Base-by-base conservation (phyloP, 805 yeast genomes). In the Hanseniaspora meyeri region DNA sequence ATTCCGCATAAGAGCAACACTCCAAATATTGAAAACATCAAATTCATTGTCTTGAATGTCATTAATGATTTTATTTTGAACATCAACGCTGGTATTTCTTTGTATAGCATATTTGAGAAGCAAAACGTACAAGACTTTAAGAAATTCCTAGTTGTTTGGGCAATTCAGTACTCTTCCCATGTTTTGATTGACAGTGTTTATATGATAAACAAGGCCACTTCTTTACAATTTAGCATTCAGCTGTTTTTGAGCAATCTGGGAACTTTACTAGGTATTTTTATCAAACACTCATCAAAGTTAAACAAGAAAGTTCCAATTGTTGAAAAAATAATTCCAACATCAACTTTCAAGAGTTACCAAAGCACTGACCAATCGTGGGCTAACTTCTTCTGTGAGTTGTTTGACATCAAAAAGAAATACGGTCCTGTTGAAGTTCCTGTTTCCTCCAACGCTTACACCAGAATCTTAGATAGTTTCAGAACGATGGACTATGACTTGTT, bases 141-240 rank as follows among this genome's bases (percentile, higher is more conserved):
- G 16, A 46, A 46, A 10, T 53, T 53, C 43, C 29, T 53, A 14
- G 16, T 47, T 8, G 43, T 46, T 20, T 53, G 57, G 57, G 31
- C 57, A 7, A 39, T 53, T 19, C 57, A 53, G 10, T 46, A 53
- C 19, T 20, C 50, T 14, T 38, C 51, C 19, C 57, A 53, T 46
- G 57, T 53, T 1, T 38, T 53, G 32, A 49, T 49, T 12, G 57
- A 53, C 27, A 46, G 51, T 31, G 34, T 53, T 9, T 53, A 53
- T 47, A 53, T 53, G 57, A 39, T 53, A n/a, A 53, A 53, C 37
- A 53, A 46, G 40, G 34, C 57, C n/a, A 46, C 43, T 4, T 40
- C 57, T 12, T 16, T 17, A 3, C 57, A 53, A 32, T 53, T 53
- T 14, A 27, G 42, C 4, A n/a, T 32, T 14, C 57, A 53, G 14